Base-by-base conservation (phyloP, 1,139 yeast species). In the Candida mesenterica region DNA sequence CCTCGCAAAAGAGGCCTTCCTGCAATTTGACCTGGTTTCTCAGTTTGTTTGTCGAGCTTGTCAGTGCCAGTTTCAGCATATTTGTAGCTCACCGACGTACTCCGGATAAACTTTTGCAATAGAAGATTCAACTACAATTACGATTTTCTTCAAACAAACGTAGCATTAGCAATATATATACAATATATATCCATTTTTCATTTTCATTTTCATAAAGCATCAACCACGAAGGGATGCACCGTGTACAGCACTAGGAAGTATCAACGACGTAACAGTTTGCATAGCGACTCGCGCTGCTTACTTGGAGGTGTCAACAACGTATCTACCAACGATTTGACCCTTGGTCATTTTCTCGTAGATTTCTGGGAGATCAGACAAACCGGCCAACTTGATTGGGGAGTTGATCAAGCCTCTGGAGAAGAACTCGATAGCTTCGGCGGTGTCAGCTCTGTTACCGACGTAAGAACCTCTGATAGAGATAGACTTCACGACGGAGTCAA, bases 371-470 rank as follows among this genome's bases (percentile, higher is more conserved):
- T 78, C 77, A 40, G 79, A 69, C 50, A 82, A 68, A 24, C 83
- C 82, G 43, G 77, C 84, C 56, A 83, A 55, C 65, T 74, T 76
- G 63, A 80, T 77, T 48, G 88, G 84, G 46, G 85, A 73, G 52
- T 70, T 65, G 57, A 83, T 81, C 55, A 76, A 68, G 44, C 92
- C 92, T 50, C 86, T 73, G 42, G 70, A 48, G 60, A 79, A 82
- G 72, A 82, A 82, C 51, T 81, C 85, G 48, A 83, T 63, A 41
- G 92, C 90, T 63, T 83, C 92, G 50, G 79, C 76, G 40, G 88
- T 71, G 61, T 84, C 92, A 42, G 82, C 82, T 62, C 90, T 78
- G 73, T 82, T 82, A 48, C 92, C 92, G 43, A 84, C 92, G 55
- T 82, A 82, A 34, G 90, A 82, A 46, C 90, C 92, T 56, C 70